Evolutionary conservation across 768 basidiomycete species (phyloP).

Genomic region (Russula olivacea): DNA sequence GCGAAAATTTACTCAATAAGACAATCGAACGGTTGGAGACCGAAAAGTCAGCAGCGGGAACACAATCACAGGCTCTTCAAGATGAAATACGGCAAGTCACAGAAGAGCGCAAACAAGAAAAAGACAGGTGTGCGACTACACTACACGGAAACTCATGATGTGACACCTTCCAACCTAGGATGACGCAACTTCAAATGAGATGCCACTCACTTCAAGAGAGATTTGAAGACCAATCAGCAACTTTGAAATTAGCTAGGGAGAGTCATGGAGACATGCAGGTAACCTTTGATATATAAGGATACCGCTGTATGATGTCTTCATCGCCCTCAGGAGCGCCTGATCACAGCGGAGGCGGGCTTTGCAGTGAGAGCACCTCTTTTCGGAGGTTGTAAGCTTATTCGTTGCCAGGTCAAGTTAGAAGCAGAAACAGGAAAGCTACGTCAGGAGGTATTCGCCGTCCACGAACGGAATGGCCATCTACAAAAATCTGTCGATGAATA

Average conservation of each 20-base stretch:
- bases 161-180: slow-evolving; percentile 6
- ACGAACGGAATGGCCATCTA: slow-evolving; percentile 37
- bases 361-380: slow-evolving; percentile 30
- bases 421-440: slow-evolving; percentile 33
- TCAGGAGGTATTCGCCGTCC: slow-evolving; percentile 37
- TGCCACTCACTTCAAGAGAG: slow-evolving; percentile 50
- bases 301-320: neutral
- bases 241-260: slow-evolving; percentile 50
- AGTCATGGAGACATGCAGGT: slow-evolving; percentile 49
- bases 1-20: slow-evolving; percentile 3
- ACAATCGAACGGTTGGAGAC: slow-evolving; percentile 9
- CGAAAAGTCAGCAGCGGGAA: slow-evolving; percentile 12
- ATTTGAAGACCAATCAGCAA: slow-evolving; percentile 51
- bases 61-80: slow-evolving; percentile 8
- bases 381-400: slow-evolving; percentile 18
- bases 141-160: neutral
- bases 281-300: slow-evolving; percentile 4
- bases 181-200: slow-evolving; percentile 21
- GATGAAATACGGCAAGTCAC: slow-evolving; percentile 2
- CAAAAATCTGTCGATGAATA: slow-evolving; percentile 26
- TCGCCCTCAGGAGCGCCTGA: slow-evolving; percentile 35
- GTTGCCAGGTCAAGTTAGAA: slow-evolving; percentile 31
- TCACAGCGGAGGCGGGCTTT: slow-evolving; percentile 34
- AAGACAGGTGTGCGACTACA: slow-evolving; percentile 11
- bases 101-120: slow-evolving; percentile 13